Evolutionary conservation across 2,329 filamentous ascomycete genomes (phyloP).

Genomic region (Furcasterigmium furcatum): DNA sequence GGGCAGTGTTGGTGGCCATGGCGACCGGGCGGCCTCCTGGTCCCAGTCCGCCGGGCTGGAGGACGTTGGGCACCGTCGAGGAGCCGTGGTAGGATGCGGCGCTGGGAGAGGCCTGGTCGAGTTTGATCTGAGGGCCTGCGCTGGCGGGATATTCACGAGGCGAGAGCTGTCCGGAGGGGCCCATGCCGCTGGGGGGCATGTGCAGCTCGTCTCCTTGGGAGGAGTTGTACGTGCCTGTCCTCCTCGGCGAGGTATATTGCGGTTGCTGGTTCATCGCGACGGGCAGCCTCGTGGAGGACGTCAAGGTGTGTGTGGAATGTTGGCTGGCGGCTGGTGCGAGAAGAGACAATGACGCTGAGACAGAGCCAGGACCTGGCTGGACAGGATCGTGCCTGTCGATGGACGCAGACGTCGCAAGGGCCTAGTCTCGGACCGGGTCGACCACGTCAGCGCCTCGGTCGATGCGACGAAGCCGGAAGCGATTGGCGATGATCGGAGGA

Average conservation of each 20-base stretch:
- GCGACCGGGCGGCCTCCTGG: slow-evolving; percentile 26
- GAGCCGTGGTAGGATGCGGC: slow-evolving; percentile 35
- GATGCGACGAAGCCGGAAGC: not conserved
- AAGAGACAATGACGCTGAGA: not conserved
- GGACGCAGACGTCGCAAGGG: not conserved
- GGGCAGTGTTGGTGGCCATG: slow-evolving; percentile 40
- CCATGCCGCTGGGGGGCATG: slow-evolving; percentile 41
- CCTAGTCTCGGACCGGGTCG: not conserved
- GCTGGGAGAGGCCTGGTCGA: slow-evolving; percentile 38
- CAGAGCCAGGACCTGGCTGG: not conserved
- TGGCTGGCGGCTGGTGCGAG: not conserved
- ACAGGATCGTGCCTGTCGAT: not conserved
- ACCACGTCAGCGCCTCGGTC: not conserved
- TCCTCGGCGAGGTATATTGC: slow-evolving; percentile 31
- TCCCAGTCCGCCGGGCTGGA: slow-evolving; percentile 51
- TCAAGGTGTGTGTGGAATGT: not conserved
- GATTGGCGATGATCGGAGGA: not conserved
- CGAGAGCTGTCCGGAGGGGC: slow-evolving; percentile 38
- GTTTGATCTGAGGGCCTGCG: slow-evolving; percentile 45
- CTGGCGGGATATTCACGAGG: slow-evolving; percentile 41
- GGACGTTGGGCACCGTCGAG: slow-evolving; percentile 52
- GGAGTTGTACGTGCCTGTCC: slow-evolving; percentile 33
- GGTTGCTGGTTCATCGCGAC: slow-evolving; percentile 18
- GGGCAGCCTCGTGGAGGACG: not conserved
- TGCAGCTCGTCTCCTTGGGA: slow-evolving; percentile 51